Base-by-base conservation (phyloP, 306 rosid species). In the Mimosa bimucronata region DNA sequence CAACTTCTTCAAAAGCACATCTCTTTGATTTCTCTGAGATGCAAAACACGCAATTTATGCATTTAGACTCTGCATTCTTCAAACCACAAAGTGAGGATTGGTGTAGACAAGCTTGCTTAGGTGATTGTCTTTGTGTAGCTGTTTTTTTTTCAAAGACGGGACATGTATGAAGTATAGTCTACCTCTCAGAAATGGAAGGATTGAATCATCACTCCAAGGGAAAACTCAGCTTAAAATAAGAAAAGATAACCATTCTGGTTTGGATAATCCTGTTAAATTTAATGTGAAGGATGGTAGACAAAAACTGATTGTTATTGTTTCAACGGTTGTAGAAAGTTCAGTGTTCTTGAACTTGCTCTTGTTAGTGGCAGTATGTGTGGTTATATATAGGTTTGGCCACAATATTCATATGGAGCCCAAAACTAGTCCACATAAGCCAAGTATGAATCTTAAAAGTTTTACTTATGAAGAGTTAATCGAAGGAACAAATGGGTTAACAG, bases 81-180 rank as follows among this genome's bases (percentile, higher is more conserved):
- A 1, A 6, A 13, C 1, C 15, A 1, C 78, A 19, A 15, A 15
- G n/a, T 13, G 89, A 81, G 57, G 83, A 85, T 16, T 71, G 79
- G 81, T 88, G 89, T 52, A 73, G 66, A 67, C 60, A 70, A 9
- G 69, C 37, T 7, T 86, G 89, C 73, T 48, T 83, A 23, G 28
- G 11, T 21, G 83, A 73, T 12, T 73, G 79, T 38, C 66, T 15
- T 19, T 80, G 83, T 50, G 65, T 26, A 10, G 67, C 25, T 65
- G 68, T n/a, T n/a, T 18, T 18, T 2, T 7, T 31, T 80, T 45
- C 73, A 23, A 0, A 0, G 23, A 4, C 4, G 64, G 77, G 26
- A 0, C 31, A 1, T 73, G 78, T 23, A 64, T 45, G 38, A 38
- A 18, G 44, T 37, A 23, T 68, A 65, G 0, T 25, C 30, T 34